Conservation (phyloP, 2,329 filamentous ascomycete genomes). For the Orbilia ellipsospora region DNA sequence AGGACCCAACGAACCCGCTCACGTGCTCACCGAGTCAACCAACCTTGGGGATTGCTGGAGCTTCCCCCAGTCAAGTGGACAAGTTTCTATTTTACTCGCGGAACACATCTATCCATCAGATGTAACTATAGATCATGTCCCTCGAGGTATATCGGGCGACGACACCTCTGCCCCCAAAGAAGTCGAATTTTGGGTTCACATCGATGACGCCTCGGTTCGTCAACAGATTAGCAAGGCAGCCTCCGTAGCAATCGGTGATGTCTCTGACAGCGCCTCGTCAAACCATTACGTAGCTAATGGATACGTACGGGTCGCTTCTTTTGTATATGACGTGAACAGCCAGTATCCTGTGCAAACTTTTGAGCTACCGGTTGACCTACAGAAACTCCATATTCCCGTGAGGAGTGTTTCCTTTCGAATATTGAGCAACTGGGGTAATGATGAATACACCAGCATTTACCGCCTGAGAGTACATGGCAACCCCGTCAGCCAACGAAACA, state of each 20-base stretch:
- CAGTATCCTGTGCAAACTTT: conserved; percentile 66
- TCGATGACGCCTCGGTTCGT: conserved; percentile 65
- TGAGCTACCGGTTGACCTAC: conserved; percentile 67
- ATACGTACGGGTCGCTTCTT: conserved; percentile 71
- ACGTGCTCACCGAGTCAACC: conserved; percentile 52
- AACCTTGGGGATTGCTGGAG: conserved; percentile 90
- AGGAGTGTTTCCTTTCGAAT: conserved; percentile 69
- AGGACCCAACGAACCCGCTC: conserved; percentile 37
- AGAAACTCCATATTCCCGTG: conserved; percentile 66
- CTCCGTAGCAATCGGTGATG: conserved; percentile 60
- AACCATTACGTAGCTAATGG: conserved; percentile 61
- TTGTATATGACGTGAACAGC: conserved; percentile 68
- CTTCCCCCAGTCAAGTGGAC: conserved; percentile 70
- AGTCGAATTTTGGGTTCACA: conserved; percentile 76
- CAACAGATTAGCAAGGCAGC: conserved; percentile 63
- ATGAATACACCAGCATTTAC: conserved; percentile 74
- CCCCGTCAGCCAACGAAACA: background rate
- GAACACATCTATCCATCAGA: conserved; percentile 73
- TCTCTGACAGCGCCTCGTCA: conserved; percentile 39
- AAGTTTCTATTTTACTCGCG: conserved; percentile 73
- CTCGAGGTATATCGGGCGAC: conserved; percentile 71
- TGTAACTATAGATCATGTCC: conserved; percentile 78
- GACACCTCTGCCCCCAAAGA: conserved; percentile 73
- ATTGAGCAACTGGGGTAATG: conserved; percentile 70
- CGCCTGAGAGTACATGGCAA: conserved; percentile 70